phyloP scores from a whole-genome alignment of 306 rosid genomes.

The Ochetophila trinervis region DNA sequence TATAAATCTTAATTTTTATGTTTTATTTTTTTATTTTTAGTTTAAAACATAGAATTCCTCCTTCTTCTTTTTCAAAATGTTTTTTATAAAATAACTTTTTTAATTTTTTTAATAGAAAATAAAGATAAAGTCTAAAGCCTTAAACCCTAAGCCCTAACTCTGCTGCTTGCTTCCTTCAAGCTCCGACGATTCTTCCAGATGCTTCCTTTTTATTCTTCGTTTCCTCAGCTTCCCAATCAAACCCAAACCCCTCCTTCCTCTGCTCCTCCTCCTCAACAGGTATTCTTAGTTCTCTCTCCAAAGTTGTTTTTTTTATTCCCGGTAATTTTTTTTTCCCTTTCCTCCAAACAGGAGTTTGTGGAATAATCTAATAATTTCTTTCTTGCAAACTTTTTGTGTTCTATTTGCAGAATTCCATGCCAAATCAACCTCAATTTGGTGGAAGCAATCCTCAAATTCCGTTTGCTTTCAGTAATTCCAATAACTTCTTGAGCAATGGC shows the following conservation, averaged over 20 bases:
- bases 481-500: constrained; percentile 25
- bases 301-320: background rate
- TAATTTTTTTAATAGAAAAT: background rate
- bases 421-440: constrained; percentile 45
- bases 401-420: constrained; percentile 24
- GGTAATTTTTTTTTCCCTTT: background rate
- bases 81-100: too few relatives aligned
- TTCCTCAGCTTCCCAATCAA: constrained; percentile 19
- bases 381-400: background rate
- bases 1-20: too few relatives aligned
- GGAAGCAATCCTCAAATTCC: constrained; percentile 36
- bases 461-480: constrained; percentile 21
- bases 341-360: constrained; percentile 6
- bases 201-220: constrained; percentile 13
- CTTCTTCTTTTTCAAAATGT: too few relatives aligned
- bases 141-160: background rate
- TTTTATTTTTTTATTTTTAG: too few relatives aligned
- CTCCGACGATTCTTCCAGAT: background rate
- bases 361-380: constrained; percentile 14
- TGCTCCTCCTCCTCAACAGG: constrained; percentile 31
- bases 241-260: constrained; percentile 9
- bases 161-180: background rate
- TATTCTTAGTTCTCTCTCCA: constrained; percentile 9
- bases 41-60: background rate
- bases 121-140: background rate